These are phyloP conservation scores for Stephanodiscus triporus DNA, from an alignment of 108 stramenopile genomes.

Conservation along the genomic window DNA sequence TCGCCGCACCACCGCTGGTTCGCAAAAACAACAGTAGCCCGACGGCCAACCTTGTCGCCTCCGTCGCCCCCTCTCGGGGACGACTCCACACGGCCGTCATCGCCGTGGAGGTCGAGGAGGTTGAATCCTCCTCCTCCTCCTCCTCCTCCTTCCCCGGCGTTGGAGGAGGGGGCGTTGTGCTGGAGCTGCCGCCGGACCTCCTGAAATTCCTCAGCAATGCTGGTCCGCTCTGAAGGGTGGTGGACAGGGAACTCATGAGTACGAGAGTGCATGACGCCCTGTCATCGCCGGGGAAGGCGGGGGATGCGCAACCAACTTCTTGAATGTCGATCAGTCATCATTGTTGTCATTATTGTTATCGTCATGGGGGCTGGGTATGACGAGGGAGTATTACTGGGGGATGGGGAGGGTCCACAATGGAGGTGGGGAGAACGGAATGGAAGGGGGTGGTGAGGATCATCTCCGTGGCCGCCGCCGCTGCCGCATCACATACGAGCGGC, in stretches of 20 bases:
- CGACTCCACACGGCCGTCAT: no score
- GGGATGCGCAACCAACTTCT: constrained; percentile 58
- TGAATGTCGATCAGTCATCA: constrained; percentile 31
- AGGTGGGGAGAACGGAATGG: constrained; percentile 18
- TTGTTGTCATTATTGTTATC: no score
- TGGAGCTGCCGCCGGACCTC: constrained; percentile 36
- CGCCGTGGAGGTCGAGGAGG: no score
- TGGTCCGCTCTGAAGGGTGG: constrained; percentile 45
- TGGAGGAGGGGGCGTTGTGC: background rate
- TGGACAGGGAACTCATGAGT: constrained; percentile 53
- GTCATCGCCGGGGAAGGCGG: background rate
- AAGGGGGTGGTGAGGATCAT: constrained; percentile 25
- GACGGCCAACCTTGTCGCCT: no score
- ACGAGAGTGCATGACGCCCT: constrained; percentile 50
- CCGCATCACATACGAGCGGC: no score
- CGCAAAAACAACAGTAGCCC: no score
- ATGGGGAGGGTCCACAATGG: background rate
- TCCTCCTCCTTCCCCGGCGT: no score
- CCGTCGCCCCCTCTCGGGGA: no score
- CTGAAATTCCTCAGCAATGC: constrained; percentile 54
- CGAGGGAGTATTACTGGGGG: constrained; percentile 19
- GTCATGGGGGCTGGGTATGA: constrained; percentile 20
- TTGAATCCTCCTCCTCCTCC: no score
- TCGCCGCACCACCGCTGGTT: no score
- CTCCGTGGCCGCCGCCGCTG: no score